Evolutionary conservation across 192 early-diverging fungal species (phyloP).

Genomic region (Coemansia guatemalensis): DNA sequence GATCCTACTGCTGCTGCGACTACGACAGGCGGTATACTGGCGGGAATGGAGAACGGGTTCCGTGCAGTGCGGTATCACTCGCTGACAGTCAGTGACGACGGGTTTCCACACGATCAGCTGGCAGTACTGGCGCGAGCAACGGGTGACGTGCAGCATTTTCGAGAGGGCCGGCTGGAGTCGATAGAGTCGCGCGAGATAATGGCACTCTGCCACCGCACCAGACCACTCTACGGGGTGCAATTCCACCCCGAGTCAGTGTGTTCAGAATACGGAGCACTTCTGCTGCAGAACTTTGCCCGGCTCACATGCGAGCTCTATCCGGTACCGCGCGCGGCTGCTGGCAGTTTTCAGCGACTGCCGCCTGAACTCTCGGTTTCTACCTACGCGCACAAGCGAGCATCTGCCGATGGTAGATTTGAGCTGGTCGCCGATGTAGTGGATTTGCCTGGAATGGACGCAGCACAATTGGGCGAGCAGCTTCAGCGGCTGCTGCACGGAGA

Average conservation of each 20-base stretch:
- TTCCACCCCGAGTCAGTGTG: slow-evolving; percentile 97
- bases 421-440: slow-evolving; percentile 36
- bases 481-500: slow-evolving; percentile 22
- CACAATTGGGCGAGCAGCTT: slow-evolving; percentile 4
- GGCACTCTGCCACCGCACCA: slow-evolving; percentile 69
- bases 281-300: slow-evolving; percentile 71
- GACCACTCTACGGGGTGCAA: slow-evolving; percentile 87
- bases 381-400: background rate
- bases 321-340: background rate
- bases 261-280: slow-evolving; percentile 68
- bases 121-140: slow-evolving; percentile 28
- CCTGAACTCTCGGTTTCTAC: background rate
- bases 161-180: background rate
- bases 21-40: slow-evolving; percentile 54
- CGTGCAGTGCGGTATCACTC: slow-evolving; percentile 90
- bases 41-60: slow-evolving; percentile 63
- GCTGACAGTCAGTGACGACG: slow-evolving; percentile 62
- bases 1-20: background rate
- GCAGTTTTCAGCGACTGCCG: slow-evolving; percentile 3
- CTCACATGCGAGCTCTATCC: slow-evolving; percentile 2
- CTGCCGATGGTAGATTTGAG: background rate
- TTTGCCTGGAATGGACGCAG: background rate
- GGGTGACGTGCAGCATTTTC: slow-evolving; percentile 16
- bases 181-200: slow-evolving; percentile 59
- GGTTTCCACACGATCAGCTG: slow-evolving; percentile 21